Percentiles rank a stretch among this genome's conserved stretches.
Conservation (phyloP, 2,329 filamentous ascomycete species). For the Aspergillus costaricaensis region DNA sequence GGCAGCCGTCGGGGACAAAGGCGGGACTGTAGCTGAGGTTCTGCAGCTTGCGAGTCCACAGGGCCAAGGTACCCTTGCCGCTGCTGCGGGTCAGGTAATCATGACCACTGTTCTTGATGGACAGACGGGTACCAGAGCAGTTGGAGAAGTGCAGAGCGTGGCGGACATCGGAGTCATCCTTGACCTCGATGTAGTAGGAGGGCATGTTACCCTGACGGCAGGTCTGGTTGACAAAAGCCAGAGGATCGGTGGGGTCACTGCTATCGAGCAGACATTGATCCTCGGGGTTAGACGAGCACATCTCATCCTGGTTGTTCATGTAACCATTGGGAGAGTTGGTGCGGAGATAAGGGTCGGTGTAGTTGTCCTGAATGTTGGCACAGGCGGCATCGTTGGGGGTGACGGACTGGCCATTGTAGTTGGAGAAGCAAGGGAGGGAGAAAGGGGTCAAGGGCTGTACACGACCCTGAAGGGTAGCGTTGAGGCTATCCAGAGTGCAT, state of each 20-base stretch:
- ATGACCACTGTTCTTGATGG: constrained; percentile 39
- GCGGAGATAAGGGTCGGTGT: constrained; percentile 19
- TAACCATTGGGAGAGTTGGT: constrained; percentile 22
- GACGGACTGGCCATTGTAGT: constrained; percentile 14
- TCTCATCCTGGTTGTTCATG: constrained; percentile 27
- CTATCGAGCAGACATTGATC: constrained; percentile 23
- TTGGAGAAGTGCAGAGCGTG: constrained; percentile 15
- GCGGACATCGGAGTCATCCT: constrained; percentile 10
- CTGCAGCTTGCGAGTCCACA: constrained; percentile 34
- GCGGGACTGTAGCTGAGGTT: constrained; percentile 18
- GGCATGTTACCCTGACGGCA: constrained; percentile 20
- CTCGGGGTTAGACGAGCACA: constrained; percentile 21
- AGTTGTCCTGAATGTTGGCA: constrained; percentile 14
- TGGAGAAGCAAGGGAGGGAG: constrained; percentile 18
- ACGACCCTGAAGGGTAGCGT: constrained; percentile 13
- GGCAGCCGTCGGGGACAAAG: constrained; percentile 12
- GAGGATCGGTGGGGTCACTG: constrained; percentile 15
- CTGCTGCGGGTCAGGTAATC: constrained; percentile 38
- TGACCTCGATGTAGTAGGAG: constrained; percentile 15
- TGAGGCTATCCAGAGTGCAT: constrained; percentile 8
- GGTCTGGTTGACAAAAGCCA: constrained; percentile 11
- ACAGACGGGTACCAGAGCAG: constrained; percentile 13
- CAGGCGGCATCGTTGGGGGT: constrained; percentile 9
- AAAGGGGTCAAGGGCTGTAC: constrained; percentile 14
- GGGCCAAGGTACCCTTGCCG: constrained; percentile 28